Evolutionary conservation across 1,284 basidiomycete species (phyloP).

Genomic region (Entoloma clypeatum): DNA sequence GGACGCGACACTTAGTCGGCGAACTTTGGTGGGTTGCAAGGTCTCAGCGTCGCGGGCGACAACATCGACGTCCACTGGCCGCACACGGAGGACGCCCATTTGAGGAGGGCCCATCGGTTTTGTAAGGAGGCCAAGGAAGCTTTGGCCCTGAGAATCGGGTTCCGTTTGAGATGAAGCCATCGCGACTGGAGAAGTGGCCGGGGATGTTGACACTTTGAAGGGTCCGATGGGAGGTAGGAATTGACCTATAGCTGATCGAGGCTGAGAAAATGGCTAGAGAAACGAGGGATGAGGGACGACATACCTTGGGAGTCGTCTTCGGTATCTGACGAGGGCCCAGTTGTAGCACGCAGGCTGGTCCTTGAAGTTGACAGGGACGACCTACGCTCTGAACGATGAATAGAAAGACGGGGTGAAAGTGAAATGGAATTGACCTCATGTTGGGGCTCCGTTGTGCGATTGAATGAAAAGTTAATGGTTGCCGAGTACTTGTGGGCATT

Average conservation of each 20-base stretch:
- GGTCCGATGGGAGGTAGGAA: conserved; percentile 8
- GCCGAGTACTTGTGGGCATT: conserved; percentile 9
- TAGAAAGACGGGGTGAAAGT: not conserved
- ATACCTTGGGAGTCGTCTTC: conserved; percentile 40
- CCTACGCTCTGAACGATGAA: not conserved
- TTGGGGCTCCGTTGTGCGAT: conserved; percentile 11
- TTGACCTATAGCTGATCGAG: conserved; percentile 9
- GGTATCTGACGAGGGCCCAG: conserved; percentile 33
- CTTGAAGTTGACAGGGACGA: conserved; percentile 6
- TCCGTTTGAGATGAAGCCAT: conserved; percentile 18
- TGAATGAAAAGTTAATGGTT: conserved; percentile 19
- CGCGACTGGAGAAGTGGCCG: conserved; percentile 9
- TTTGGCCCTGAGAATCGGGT: conserved; percentile 21
- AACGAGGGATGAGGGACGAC: not conserved
- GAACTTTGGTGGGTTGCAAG: conserved; percentile 22
- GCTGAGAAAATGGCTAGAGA: not conserved
- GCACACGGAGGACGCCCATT: conserved; percentile 4
- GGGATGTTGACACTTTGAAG: conserved; percentile 7
- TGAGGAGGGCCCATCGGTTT: conserved; percentile 15
- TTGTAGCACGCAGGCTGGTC: conserved; percentile 4
- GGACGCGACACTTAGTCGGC: conserved; percentile 15
- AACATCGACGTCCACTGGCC: conserved; percentile 4
- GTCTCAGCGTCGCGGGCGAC: conserved; percentile 17
- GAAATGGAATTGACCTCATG: conserved; percentile 2
- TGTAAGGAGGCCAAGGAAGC: not conserved